phyloP scores from a whole-genome alignment of 2,329 filamentous ascomycete genomes.

The Pezizomycotina sp. region DNA sequence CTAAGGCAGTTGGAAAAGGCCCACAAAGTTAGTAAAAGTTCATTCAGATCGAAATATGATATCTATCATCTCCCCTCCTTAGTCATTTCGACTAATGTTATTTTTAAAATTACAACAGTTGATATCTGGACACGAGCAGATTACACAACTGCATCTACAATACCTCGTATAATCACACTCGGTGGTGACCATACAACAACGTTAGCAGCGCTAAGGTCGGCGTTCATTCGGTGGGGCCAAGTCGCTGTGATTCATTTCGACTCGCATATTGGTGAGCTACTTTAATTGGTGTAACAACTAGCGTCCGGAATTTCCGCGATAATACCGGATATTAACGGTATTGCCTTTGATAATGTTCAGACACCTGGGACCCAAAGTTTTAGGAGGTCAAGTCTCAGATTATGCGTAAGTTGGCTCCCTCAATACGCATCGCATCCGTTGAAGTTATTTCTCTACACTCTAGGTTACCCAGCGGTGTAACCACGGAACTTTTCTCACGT shows the following conservation, averaged over 20 bases:
- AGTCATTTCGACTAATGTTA: background rate
- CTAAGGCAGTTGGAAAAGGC: background rate
- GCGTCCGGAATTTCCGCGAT: background rate
- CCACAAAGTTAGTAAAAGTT: background rate
- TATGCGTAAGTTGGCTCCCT: too few relatives aligned
- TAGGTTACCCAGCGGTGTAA: background rate
- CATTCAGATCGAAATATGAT: constrained; percentile 1
- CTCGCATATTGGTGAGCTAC: constrained; percentile 40
- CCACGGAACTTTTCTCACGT: constrained; percentile 58
- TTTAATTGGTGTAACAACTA: too few relatives aligned
- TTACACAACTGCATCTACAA: constrained; percentile 36
- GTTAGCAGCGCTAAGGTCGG: constrained; percentile 39
- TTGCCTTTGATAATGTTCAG: too few relatives aligned
- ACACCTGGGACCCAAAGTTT: too few relatives aligned
- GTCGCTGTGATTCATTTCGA: constrained; percentile 48
- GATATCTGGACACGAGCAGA: too few relatives aligned
- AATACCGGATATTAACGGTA: too few relatives aligned
- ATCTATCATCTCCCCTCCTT: background rate
- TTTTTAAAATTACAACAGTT: too few relatives aligned
- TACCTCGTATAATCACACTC: constrained; percentile 66
- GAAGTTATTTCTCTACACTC: too few relatives aligned
- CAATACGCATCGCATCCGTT: too few relatives aligned
- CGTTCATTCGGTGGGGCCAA: constrained; percentile 33
- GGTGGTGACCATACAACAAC: constrained; percentile 49
- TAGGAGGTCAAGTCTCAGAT: too few relatives aligned